Evolutionary conservation across 495 filamentous ascomycete species (phyloP).

Genomic region (Stereocaulon alpinum): DNA sequence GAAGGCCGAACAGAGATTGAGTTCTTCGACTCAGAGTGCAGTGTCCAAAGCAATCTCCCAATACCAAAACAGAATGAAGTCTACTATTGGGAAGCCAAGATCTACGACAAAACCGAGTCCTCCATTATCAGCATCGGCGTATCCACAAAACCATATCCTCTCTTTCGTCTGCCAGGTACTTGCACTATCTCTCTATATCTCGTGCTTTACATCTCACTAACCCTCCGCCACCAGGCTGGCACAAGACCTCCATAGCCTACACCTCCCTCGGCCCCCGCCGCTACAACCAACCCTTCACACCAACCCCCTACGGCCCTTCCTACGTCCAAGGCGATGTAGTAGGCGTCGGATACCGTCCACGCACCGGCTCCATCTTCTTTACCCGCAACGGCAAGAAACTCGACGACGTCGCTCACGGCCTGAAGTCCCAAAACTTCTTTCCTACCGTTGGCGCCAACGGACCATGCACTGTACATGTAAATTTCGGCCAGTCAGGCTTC

Average conservation of each 20-base stretch:
- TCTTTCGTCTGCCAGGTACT: conserved; percentile 87
- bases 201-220: conserved; percentile 14
- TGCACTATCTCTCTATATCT: neutral
- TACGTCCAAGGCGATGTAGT: conserved; percentile 91
- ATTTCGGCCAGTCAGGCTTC: conserved; percentile 94
- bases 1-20: conserved; percentile 94
- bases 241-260: conserved; percentile 86
- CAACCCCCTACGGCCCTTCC: conserved; percentile 64
- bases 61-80: conserved; percentile 98
- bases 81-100: conserved; percentile 98
- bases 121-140: conserved; percentile 82
- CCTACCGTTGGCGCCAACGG: conserved; percentile 91
- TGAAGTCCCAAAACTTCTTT: conserved; percentile 94
- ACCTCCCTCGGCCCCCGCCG: conserved; percentile 75
- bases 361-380: conserved; percentile 93
- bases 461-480: conserved; percentile 85
- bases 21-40: conserved; percentile 96
- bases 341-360: conserved; percentile 88
- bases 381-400: conserved; percentile 96
- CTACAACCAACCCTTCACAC: conserved; percentile 80
- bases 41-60: conserved; percentile 91
- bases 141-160: conserved; percentile 90
- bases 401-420: conserved; percentile 85
- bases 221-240: conserved; percentile 51
- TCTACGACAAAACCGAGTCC: conserved; percentile 90